phyloP scores from a whole-genome alignment of 805 yeast genomes.

The Candida cerambycidarum region DNA sequence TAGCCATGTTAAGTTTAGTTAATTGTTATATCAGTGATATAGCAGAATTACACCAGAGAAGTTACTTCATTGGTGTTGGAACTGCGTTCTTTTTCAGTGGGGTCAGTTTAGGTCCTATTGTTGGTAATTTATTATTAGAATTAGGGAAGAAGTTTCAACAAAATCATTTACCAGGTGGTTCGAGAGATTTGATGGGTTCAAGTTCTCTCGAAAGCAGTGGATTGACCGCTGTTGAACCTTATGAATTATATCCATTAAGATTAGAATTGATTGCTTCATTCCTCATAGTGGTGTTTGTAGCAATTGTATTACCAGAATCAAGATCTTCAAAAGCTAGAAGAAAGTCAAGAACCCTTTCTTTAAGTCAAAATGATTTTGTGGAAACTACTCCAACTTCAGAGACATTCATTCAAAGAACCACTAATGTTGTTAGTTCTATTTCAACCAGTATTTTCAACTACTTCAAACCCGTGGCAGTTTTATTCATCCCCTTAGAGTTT shows the following conservation, averaged over 20 bases:
- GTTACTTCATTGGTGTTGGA: constrained; percentile 56
- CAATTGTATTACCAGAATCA: constrained; percentile 57
- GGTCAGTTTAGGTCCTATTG: constrained; percentile 62
- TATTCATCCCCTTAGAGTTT: constrained; percentile 51
- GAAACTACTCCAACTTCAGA: background rate
- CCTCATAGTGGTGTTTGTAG: constrained; percentile 24
- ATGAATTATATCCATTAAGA: constrained; percentile 34
- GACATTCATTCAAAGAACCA: background rate
- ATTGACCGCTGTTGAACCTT: constrained; percentile 13
- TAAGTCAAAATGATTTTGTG: background rate
- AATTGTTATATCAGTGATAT: constrained; percentile 77
- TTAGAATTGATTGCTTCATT: constrained; percentile 35
- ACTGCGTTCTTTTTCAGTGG: constrained; percentile 62
- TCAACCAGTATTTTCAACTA: constrained; percentile 18
- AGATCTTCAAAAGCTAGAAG: constrained; percentile 54
- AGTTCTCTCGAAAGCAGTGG: background rate
- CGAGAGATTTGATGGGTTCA: background rate
- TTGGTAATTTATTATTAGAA: constrained; percentile 42
- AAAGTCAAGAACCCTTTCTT: constrained; percentile 47
- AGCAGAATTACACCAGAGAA: constrained; percentile 59
- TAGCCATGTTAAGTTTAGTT: constrained; percentile 54
- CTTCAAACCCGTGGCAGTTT: constrained; percentile 49
- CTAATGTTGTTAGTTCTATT: background rate
- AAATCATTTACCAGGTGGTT: background rate
- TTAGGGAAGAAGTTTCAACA: constrained; percentile 7